Evolutionary conservation across 2,329 filamentous ascomycete genomes (phyloP), one percentile per base, ranked within the genome.

Genomic region (Proliferodiscus dingleyae): DNA sequence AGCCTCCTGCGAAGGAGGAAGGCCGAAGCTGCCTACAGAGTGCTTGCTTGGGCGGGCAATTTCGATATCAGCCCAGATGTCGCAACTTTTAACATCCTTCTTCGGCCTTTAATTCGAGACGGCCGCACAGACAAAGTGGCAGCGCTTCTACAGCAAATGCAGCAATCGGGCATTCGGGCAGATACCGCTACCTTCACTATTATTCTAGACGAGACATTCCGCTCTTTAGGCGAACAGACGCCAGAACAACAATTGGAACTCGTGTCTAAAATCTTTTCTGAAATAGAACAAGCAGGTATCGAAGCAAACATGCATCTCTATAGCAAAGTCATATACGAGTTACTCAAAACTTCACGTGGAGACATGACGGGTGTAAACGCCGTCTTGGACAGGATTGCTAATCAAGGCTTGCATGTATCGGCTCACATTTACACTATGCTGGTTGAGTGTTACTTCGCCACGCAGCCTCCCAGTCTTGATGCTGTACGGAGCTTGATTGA

Each of bases 351-450:
- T 5, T 33, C 47, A 2, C 37, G 51, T 10, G 64, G 69, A 45
- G 54, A 62, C 53, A 50, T 68, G 37, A 24, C 54, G 2, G 77
- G 80, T 45, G 74, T 86, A 11, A 72, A 75, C 36, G 72, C 72
- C 2, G 72, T 91, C 6, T 71, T 89, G 34, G 65, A 69, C 1
- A 77, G 84, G 62, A 85, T 93, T 74, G 66, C 68, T 41, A 55
- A 59, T 5, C 66, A 71, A 19, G 73, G 74, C 16, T 58, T 83
- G 34, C 61, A 72, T 38, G 72, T 80, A 2, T 77, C 77, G 3
- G 65, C 78, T 1, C 76, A 88, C 55, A 85, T 89, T 58, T 86
- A 86, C 68, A 90, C 86, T 19, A 85, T 83, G 58, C 74, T 93
- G 16, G 69, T 86, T 37, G 77, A 83, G 37, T 73, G 85, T 60